These are phyloP conservation scores for Syncephalis fuscata DNA, from an alignment of 371 early-diverging fungal genomes.

Conservation along the genomic window DNA sequence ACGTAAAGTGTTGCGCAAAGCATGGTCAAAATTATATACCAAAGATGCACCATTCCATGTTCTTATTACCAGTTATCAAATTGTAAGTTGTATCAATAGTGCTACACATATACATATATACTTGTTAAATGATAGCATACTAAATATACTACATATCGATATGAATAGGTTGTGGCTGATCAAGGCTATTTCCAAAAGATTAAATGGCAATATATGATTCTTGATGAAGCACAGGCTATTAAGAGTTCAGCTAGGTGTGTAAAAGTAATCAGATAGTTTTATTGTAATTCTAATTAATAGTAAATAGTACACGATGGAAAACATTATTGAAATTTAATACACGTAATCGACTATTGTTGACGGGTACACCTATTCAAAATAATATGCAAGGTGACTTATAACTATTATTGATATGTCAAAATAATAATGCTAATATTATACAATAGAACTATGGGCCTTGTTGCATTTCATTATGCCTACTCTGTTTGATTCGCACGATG, in stretches of 20 bases:
- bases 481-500: constrained; percentile 88
- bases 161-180: constrained; percentile 66
- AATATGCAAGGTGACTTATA: constrained; percentile 51
- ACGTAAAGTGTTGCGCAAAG: constrained; percentile 72
- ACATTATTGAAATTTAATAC: constrained; percentile 82
- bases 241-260: constrained; percentile 57
- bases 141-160: too few relatives aligned
- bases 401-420: neutral
- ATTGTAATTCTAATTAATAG: neutral
- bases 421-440: constrained; percentile 2
- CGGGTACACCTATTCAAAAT: constrained; percentile 97
- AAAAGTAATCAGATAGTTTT: neutral
- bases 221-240: constrained; percentile 98
- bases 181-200: constrained; percentile 72
- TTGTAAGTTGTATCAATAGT: constrained; percentile 19
- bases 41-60: constrained; percentile 84
- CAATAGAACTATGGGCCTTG: constrained; percentile 86
- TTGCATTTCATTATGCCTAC: constrained; percentile 98
- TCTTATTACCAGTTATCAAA: constrained; percentile 88
- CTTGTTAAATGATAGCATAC: neutral
- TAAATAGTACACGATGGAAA: constrained; percentile 72
- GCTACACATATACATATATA: neutral
- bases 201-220: constrained; percentile 97
- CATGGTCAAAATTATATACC: constrained; percentile 55
- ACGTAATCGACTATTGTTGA: constrained; percentile 82